phyloP scores from a whole-genome alignment of 768 basidiomycete genomes.

The Amanita inopinata region DNA sequence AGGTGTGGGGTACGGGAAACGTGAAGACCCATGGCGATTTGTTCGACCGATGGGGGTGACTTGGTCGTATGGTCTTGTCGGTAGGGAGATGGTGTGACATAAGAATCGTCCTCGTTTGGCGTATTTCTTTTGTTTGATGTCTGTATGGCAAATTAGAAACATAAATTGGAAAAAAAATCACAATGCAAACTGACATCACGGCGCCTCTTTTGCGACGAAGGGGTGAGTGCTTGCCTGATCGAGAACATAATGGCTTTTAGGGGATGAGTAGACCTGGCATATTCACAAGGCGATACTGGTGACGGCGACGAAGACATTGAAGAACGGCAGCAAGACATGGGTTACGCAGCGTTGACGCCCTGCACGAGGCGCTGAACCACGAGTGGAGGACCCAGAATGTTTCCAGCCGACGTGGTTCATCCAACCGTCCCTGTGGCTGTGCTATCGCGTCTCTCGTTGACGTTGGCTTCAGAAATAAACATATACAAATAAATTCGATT shows the following conservation, averaged over 20 bases:
- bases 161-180: neutral
- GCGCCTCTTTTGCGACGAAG: slow-evolving; percentile 15
- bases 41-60: slow-evolving; percentile 41
- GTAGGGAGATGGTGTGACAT: slow-evolving; percentile 11
- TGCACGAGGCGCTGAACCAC: neutral
- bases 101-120: slow-evolving; percentile 15
- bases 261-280: neutral
- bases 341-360: neutral
- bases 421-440: slow-evolving; percentile 5
- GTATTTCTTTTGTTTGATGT: neutral
- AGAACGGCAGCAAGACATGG: neutral
- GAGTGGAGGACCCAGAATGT: neutral
- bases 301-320: neutral
- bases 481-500: slow-evolving; percentile 11
- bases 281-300: neutral
- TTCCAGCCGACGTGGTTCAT: neutral
- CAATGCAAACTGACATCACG: slow-evolving; percentile 11
- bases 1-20: slow-evolving; percentile 69
- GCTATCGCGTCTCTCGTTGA: neutral
- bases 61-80: slow-evolving; percentile 18
- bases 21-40: slow-evolving; percentile 77
- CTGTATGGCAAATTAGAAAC: neutral
- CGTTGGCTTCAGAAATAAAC: slow-evolving; percentile 4
- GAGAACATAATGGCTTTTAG: slow-evolving; percentile 6
- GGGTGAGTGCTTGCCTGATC: slow-evolving; percentile 5